Percentiles rank a stretch among this genome's conserved stretches.
Conservation (phyloP, 2,329 filamentous ascomycete species). For the Aspergillus latus region DNA sequence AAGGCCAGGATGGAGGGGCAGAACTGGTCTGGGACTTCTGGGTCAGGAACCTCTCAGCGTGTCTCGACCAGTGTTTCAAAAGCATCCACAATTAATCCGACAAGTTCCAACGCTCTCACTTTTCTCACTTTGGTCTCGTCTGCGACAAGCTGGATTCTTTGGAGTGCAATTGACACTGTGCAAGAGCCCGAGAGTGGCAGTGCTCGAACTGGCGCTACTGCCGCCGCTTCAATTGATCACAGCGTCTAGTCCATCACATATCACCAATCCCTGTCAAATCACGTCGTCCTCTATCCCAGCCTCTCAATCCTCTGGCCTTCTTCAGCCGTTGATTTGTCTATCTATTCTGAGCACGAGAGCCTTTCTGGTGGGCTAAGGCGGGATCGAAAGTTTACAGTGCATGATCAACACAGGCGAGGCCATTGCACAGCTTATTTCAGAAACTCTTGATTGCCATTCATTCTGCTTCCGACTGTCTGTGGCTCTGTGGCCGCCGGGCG, state of each 20-base stretch:
- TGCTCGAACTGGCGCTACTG: slow-evolving; percentile 12
- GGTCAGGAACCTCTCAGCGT: slow-evolving; percentile 7
- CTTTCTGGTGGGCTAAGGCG: slow-evolving; percentile 19
- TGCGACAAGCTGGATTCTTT: neutral
- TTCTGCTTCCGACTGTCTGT: neutral
- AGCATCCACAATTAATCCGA: slow-evolving; percentile 5
- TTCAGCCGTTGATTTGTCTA: slow-evolving; percentile 17
- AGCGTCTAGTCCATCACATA: slow-evolving; percentile 11
- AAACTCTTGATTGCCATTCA: slow-evolving; percentile 2
- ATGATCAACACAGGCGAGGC: slow-evolving; percentile 20
- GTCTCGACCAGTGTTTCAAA: slow-evolving; percentile 29
- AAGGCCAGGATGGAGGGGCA: neutral
- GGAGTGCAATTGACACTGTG: neutral
- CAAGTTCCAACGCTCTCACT: neutral
- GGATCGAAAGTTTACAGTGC: slow-evolving; percentile 26
- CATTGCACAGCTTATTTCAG: slow-evolving; percentile 13
- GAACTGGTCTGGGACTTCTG: neutral
- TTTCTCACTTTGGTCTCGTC: neutral
- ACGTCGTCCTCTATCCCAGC: slow-evolving; percentile 6
- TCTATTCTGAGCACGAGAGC: neutral
- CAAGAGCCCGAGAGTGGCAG: slow-evolving; percentile 9
- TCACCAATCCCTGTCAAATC: slow-evolving; percentile 8
- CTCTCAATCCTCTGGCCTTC: slow-evolving; percentile 1
- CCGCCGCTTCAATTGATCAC: slow-evolving; percentile 13
- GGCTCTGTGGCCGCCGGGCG: neutral